Evolutionary conservation across 2,329 filamentous ascomycete genomes (phyloP), one percentile per base, ranked within the genome.

Genomic region (Phyllosticta citribraziliensis): DNA sequence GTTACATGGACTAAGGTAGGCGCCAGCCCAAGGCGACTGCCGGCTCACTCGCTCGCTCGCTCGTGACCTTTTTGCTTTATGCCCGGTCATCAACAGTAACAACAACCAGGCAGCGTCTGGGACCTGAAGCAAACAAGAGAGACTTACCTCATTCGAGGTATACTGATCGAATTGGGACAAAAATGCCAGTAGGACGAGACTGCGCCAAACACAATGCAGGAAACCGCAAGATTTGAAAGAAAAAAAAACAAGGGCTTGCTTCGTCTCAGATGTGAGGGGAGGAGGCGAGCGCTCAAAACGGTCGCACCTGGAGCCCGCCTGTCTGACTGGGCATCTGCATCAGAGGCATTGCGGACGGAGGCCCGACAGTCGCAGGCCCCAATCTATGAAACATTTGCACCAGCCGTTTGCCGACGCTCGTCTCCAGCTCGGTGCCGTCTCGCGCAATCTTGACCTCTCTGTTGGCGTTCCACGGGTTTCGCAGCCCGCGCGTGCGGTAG

Each of bases 391-490:
- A 97, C 68, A 97, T 82, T 53, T 86, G 85, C 64, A 95, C 80
- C 59, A 97, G 77, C 67, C 84, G 84, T 67, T 85, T 84, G 5
- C 92, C 93, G 52, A 96, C 83, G 30, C 80, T 83, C 27, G 92
- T 89, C 73, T 97, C 93, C 58, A 97, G 78, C 73, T 97, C 93
- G 0, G 93, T 97, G 1, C 93, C 93, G 68, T 97, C 93, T 68
- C 93, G 83, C 24, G 93, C 93, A 70, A 97, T 96, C 75, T 97
- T 97, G 64, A 97, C 89, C 70, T 97, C 93, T 58, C 93, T 81
- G 69, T 97, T 96, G 4, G 90, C 88, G 72, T 97, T 97, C 90
- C 91, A 96, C 0, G 91, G 88, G 70, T 97, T 97, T 35, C 92
- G 84, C 60, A 97, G 75, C 0, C 93, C 92, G 65, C 91, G 80